Evolutionary conservation across 305 asterid genomes (phyloP).

Genomic region (Ajuga reptans): DNA sequence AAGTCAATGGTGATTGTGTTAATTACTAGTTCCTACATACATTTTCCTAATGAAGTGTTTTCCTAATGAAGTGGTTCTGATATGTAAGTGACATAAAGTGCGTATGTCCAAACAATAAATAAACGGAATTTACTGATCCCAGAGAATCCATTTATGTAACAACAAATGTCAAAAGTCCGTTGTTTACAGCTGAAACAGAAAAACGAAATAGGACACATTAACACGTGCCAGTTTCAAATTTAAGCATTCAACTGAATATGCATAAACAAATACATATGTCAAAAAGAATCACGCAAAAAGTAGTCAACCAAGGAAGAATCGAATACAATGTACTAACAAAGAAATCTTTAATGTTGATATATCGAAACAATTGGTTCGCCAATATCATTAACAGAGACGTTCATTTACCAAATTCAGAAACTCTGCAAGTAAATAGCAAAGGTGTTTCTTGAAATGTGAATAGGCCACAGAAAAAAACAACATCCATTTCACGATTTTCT

Average conservation of each 20-base stretch:
- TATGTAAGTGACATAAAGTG: neutral
- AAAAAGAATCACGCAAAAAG: neutral
- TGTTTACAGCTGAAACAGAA: slow-evolving; percentile 3
- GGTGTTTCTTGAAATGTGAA: neutral
- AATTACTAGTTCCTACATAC: neutral
- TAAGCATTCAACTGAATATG: neutral
- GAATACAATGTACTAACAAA: neutral
- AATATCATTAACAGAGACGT: neutral
- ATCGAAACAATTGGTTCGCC: neutral
- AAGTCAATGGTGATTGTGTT: neutral
- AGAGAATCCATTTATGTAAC: neutral
- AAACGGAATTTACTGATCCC: neutral
- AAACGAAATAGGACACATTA: neutral
- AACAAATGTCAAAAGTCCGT: slow-evolving; percentile 1
- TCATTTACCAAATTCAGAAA: neutral
- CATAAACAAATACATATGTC: neutral
- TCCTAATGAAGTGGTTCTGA: neutral
- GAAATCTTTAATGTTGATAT: neutral
- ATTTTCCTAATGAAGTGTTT: neutral
- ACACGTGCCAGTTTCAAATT: neutral
- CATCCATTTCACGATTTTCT: neutral
- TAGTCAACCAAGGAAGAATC: neutral
- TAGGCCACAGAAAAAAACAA: neutral
- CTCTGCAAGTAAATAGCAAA: neutral
- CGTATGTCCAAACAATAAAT: neutral